Conservation (phyloP, 306 rosid genomes). For the Dicorynia guianensis region DNA sequence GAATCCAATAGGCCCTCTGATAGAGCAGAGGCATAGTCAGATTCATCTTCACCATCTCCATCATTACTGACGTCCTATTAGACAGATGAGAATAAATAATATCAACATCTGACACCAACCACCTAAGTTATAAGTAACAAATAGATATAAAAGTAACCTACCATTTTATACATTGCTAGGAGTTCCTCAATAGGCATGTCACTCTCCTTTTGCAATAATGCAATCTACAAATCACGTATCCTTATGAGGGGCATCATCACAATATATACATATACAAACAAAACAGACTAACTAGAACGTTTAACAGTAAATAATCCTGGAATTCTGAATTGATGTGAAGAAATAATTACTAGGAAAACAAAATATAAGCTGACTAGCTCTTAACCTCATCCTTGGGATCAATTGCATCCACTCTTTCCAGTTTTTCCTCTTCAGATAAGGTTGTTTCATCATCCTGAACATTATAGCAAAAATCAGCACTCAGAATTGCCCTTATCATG, state of each 20-base stretch:
- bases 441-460: constrained; percentile 96
- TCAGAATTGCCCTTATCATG: constrained; percentile 13
- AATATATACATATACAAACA: constrained; percentile 10
- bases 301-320: constrained; percentile 9
- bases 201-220: constrained; percentile 89
- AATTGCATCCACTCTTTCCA: constrained; percentile 70
- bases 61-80: constrained; percentile 57
- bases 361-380: constrained; percentile 37
- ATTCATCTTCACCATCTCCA: constrained; percentile 60
- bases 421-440: constrained; percentile 91
- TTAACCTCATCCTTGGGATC: constrained; percentile 83
- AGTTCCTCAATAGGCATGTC: constrained; percentile 87
- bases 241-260: constrained; percentile 33
- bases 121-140: constrained; percentile 38
- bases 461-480: constrained; percentile 38
- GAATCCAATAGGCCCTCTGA: constrained; percentile 65
- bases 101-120: constrained; percentile 31
- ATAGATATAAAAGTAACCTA: constrained; percentile 53
- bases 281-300: constrained; percentile 14
- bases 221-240: constrained; percentile 66
- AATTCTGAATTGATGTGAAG: constrained; percentile 21
- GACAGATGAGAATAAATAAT: constrained; percentile 29
- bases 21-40: constrained; percentile 71
- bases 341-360: constrained; percentile 22
- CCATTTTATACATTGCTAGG: constrained; percentile 96